These are phyloP conservation scores for Pseudozyma sp. DNA, from an alignment of 1,284 basidiomycete species.

Conservation along the genomic window DNA sequence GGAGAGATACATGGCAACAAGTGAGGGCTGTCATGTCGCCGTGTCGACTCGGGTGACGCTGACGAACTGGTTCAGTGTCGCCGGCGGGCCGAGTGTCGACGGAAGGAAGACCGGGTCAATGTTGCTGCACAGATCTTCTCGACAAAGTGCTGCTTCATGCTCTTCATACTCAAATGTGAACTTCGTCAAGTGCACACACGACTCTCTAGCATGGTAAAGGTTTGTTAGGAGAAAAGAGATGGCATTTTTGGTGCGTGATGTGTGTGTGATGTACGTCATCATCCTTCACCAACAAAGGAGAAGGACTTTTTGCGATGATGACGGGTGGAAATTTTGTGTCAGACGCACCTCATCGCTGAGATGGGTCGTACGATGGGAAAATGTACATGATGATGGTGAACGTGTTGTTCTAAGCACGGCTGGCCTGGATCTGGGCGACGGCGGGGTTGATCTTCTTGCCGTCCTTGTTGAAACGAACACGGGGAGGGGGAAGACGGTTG, in stretches of 20 bases:
- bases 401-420: constrained; percentile 25
- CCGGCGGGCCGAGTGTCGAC: too few relatives aligned
- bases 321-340: not conserved
- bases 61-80: too few relatives aligned
- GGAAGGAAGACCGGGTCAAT: too few relatives aligned
- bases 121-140: too few relatives aligned
- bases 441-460: constrained; percentile 78
- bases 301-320: not conserved
- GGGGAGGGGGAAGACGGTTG: constrained; percentile 79
- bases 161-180: too few relatives aligned
- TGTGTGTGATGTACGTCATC: not conserved
- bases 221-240: constrained; percentile 14
- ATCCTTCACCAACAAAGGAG: constrained; percentile 2
- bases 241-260: constrained; percentile 21
- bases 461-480: constrained; percentile 92
- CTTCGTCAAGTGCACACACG: too few relatives aligned
- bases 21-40: too few relatives aligned
- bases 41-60: too few relatives aligned
- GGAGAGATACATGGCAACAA: too few relatives aligned
- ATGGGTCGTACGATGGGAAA: not conserved
- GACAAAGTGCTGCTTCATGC: too few relatives aligned
- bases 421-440: constrained; percentile 58
- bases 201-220: not conserved
- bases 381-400: constrained; percentile 19
- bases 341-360: not conserved